These are phyloP conservation scores for Neofusicoccum parvum DNA, from an alignment of 2,329 filamentous ascomycete species.

Conservation along the genomic window DNA sequence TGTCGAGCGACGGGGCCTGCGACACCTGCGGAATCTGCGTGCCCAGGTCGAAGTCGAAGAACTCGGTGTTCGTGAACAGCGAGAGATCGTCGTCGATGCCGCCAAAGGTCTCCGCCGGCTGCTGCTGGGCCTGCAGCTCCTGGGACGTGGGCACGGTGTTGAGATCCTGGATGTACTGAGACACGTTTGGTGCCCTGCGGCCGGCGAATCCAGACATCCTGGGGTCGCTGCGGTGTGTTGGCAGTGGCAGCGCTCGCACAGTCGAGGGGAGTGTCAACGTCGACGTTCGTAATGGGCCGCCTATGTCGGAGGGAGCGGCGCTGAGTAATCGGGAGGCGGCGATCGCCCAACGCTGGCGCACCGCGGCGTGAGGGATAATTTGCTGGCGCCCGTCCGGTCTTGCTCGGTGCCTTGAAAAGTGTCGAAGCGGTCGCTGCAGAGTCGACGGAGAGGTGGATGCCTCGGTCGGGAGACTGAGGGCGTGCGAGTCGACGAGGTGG, in stretches of 20 bases:
- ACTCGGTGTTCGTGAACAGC: slow-evolving; percentile 61
- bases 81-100: slow-evolving; percentile 48
- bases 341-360: slow-evolving; percentile 7
- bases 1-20: slow-evolving; percentile 27
- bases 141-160: slow-evolving; percentile 64
- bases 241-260: neutral
- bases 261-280: slow-evolving; percentile 15
- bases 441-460: neutral
- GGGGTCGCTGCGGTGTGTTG: slow-evolving; percentile 46
- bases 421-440: slow-evolving; percentile 4
- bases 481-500: neutral
- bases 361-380: neutral
- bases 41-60: slow-evolving; percentile 65
- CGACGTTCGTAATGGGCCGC: slow-evolving; percentile 5
- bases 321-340: slow-evolving; percentile 20
- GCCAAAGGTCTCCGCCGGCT: slow-evolving; percentile 40
- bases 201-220: slow-evolving; percentile 74
- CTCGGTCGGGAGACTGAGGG: neutral
- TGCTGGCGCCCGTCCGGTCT: neutral
- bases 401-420: neutral
- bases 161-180: slow-evolving; percentile 83
- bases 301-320: slow-evolving; percentile 13
- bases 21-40: slow-evolving; percentile 26
- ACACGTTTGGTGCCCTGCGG: slow-evolving; percentile 82
- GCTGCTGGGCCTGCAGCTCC: slow-evolving; percentile 28